A percentile compares a stretch with the other conserved stretches of the same genome.
These are phyloP conservation scores for Aureobasidium mangrovei DNA, from an alignment of 2,329 filamentous ascomycete species.

Conservation along the genomic window DNA sequence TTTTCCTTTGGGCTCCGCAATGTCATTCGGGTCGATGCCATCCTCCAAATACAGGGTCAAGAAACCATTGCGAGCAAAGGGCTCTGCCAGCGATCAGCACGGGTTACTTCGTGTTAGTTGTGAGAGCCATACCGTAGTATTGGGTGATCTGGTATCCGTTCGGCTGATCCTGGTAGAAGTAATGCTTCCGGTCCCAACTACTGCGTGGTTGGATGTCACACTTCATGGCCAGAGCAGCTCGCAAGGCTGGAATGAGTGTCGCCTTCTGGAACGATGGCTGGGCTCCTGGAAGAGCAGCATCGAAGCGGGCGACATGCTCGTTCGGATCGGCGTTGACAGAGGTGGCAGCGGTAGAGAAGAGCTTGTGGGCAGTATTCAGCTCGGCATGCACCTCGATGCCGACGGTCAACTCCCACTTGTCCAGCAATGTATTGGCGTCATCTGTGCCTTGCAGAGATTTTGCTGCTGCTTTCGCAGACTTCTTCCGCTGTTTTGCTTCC, in stretches of 20 bases:
- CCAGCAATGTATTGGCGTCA: constrained; percentile 21
- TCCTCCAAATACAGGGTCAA: constrained; percentile 66
- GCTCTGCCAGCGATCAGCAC: constrained; percentile 33
- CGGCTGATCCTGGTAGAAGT: constrained; percentile 98
- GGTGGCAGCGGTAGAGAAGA: constrained; percentile 63
- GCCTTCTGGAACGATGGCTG: constrained; percentile 78
- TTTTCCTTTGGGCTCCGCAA: constrained; percentile 46
- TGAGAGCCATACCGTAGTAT: constrained; percentile 55
- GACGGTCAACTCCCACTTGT: constrained; percentile 84
- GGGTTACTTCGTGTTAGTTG: background rate
- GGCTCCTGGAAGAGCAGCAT: constrained; percentile 78
- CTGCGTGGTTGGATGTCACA: constrained; percentile 71
- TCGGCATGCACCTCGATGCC: constrained; percentile 97
- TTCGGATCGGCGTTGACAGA: constrained; percentile 50
- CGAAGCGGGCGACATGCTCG: constrained; percentile 79
- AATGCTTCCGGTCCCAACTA: constrained; percentile 92
- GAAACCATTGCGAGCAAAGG: constrained; percentile 59
- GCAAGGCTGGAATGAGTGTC: constrained; percentile 78
- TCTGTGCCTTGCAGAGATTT: constrained; percentile 11
- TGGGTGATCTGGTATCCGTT: constrained; percentile 96
- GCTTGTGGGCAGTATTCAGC: constrained; percentile 77
- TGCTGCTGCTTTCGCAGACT: constrained; percentile 19
- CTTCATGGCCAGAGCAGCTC: constrained; percentile 75
- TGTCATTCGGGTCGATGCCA: constrained; percentile 68
- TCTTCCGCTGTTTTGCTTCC: constrained; percentile 29